phyloP scores from a whole-genome alignment of 1,284 basidiomycete species.

The Pseudozyma tsukubaensis region DNA sequence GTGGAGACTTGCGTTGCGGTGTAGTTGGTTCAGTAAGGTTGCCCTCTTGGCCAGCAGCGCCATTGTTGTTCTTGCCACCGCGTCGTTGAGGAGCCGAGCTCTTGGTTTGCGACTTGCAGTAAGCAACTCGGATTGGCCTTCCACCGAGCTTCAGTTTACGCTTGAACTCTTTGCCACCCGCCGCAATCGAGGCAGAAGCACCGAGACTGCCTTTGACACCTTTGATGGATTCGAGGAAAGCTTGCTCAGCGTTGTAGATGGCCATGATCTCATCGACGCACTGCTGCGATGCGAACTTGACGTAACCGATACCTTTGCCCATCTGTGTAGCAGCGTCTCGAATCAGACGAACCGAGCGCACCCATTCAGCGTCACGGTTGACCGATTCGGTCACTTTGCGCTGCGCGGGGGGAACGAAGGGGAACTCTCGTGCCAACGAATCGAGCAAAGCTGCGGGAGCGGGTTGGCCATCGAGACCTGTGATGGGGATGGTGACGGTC shows the following conservation, averaged over 20 bases:
- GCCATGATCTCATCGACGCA: conserved; percentile 66
- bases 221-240: conserved; percentile 50
- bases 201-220: conserved; percentile 41
- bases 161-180: conserved; percentile 58
- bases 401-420: conserved; percentile 31
- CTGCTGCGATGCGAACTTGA: conserved; percentile 81
- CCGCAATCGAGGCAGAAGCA: conserved; percentile 41
- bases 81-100: conserved; percentile 10
- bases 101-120: conserved; percentile 60
- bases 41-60: not conserved
- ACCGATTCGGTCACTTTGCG: conserved; percentile 16
- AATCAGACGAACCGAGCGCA: conserved; percentile 85
- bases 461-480: conserved; percentile 41
- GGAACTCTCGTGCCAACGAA: conserved; percentile 30
- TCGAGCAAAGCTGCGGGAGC: conserved; percentile 22
- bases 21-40: conserved; percentile 30
- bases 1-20: conserved; percentile 25
- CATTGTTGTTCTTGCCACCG: not conserved
- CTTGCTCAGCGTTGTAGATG: conserved; percentile 61
- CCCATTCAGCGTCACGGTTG: conserved; percentile 73
- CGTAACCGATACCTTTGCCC: conserved; percentile 97
- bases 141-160: conserved; percentile 63
- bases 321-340: conserved; percentile 92
- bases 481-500: conserved; percentile 23
- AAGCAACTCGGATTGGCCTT: conserved; percentile 58